Percentiles rank a stretch among this genome's conserved stretches.
Conservation (phyloP, 768 basidiomycete genomes). For the Auricularia sp. region DNA sequence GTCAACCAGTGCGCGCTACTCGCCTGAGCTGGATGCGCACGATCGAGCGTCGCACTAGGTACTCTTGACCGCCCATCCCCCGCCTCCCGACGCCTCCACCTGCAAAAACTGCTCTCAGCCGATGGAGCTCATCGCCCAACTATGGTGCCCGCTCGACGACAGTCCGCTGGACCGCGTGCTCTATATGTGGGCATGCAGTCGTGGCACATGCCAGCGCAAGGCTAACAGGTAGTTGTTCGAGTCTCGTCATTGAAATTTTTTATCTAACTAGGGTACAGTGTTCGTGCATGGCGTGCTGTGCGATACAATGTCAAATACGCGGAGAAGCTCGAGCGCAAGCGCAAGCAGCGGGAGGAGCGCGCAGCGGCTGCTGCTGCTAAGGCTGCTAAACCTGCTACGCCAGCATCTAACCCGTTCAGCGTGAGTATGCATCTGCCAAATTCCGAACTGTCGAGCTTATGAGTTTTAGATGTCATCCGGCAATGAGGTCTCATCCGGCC, state of each 20-base stretch:
- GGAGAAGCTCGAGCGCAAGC: constrained; percentile 46
- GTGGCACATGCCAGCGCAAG: constrained; percentile 59
- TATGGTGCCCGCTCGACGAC: constrained; percentile 84
- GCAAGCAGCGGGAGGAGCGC: constrained; percentile 10
- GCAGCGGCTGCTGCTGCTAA: constrained; percentile 22
- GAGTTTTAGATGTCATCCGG: background rate
- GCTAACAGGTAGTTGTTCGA: constrained; percentile 53
- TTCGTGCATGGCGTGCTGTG: constrained; percentile 74
- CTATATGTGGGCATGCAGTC: constrained; percentile 78
- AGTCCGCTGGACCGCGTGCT: constrained; percentile 78
- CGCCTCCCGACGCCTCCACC: constrained; percentile 47
- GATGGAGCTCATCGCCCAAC: constrained; percentile 75
- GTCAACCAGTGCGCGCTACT: constrained; percentile 70
- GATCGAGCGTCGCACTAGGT: constrained; percentile 39
- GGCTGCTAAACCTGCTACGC: constrained; percentile 21
- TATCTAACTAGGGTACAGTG: constrained; percentile 28
- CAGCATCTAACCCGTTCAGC: constrained; percentile 58
- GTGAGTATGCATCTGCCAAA: constrained; percentile 27
- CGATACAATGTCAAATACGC: constrained; percentile 68
- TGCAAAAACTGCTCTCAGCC: constrained; percentile 64
- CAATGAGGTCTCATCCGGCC: background rate
- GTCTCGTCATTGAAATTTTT: background rate
- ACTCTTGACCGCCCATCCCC: constrained; percentile 55
- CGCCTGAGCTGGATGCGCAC: constrained; percentile 22
- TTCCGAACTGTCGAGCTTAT: background rate